Evolutionary conservation across 148 eudicot genomes (phyloP).

Genomic region (Silene latifolia): DNA sequence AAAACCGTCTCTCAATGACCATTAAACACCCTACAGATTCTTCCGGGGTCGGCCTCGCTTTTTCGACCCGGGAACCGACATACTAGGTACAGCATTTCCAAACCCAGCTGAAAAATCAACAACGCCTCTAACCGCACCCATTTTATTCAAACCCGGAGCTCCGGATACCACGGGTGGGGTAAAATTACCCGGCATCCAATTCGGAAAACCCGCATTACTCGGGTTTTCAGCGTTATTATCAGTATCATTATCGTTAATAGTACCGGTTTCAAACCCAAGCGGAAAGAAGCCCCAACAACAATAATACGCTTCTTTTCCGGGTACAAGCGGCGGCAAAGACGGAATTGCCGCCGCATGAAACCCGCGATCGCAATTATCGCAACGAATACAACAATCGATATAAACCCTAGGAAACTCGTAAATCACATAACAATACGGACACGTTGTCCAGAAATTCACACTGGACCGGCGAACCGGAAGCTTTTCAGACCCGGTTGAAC

Average conservation of each 20-base stretch:
- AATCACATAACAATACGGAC: constrained; percentile 80
- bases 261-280: constrained; percentile 36
- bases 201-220: too few species aligned
- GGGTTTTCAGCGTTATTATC: neutral
- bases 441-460: constrained; percentile 71
- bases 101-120: constrained; percentile 27
- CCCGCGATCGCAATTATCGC: constrained; percentile 68
- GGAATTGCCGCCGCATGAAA: constrained; percentile 54
- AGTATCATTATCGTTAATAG: neutral
- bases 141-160: constrained; percentile 15
- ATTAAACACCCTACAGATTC: constrained; percentile 20
- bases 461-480: constrained; percentile 42
- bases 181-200: constrained; percentile 44
- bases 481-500: constrained; percentile 23
- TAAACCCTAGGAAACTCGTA: constrained; percentile 64
- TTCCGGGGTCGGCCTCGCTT: constrained; percentile 46
- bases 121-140: constrained; percentile 15
- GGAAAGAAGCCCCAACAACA: constrained; percentile 96
- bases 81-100: neutral
- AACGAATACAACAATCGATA: constrained; percentile 63
- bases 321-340: constrained; percentile 63
- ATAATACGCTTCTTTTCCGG: constrained; percentile 83
- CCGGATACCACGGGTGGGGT: neutral
- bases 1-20: too few species aligned
- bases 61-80: constrained; percentile 14